Evolutionary conservation across 768 basidiomycete genomes (phyloP).

Genomic region (Kwoniella newhampshirensis): DNA sequence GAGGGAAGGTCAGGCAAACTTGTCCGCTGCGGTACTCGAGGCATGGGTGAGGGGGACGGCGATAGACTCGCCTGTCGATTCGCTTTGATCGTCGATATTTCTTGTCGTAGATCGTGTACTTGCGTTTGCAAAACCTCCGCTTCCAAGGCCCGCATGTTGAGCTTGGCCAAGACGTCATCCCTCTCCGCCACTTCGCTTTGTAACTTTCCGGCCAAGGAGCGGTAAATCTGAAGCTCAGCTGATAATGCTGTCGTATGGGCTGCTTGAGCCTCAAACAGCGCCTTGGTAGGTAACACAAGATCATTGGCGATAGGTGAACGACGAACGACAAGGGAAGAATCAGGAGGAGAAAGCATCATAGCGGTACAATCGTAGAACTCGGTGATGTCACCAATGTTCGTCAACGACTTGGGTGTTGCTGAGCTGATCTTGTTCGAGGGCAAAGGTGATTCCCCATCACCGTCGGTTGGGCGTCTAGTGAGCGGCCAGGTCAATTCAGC

Average conservation of each 20-base stretch:
- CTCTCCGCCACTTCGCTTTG: slow-evolving; percentile 40
- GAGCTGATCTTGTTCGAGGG: neutral
- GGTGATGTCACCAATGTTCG: slow-evolving; percentile 25
- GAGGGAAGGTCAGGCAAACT: slow-evolving; percentile 5
- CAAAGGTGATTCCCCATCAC: slow-evolving; percentile 2
- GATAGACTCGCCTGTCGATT: slow-evolving; percentile 11
- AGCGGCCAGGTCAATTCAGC: slow-evolving; percentile 46
- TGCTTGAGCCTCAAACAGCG: slow-evolving; percentile 37
- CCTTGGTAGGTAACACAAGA: slow-evolving; percentile 31
- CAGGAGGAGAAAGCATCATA: slow-evolving; percentile 25
- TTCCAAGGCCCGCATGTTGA: slow-evolving; percentile 34
- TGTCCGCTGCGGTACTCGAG: slow-evolving; percentile 2
- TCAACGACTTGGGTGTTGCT: slow-evolving; percentile 5
- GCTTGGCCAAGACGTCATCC: slow-evolving; percentile 35
- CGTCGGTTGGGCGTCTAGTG: slow-evolving; percentile 12
- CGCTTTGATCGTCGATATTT: slow-evolving; percentile 3
- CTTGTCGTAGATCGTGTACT: slow-evolving; percentile 17
- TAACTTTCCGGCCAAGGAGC: slow-evolving; percentile 25
- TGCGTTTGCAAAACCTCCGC: slow-evolving; percentile 31
- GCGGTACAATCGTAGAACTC: slow-evolving; percentile 41
- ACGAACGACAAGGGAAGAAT: slow-evolving; percentile 11
- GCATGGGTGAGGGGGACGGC: slow-evolving; percentile 11
- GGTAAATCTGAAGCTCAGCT: slow-evolving; percentile 36
- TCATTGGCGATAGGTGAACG: slow-evolving; percentile 1
- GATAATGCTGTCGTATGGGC: slow-evolving; percentile 34